Percentiles rank a stretch among this genome's conserved stretches.
These are phyloP conservation scores for Rhexocercosporidium sp. DNA, from an alignment of 2,329 filamentous ascomycete species.

Conservation along the genomic window DNA sequence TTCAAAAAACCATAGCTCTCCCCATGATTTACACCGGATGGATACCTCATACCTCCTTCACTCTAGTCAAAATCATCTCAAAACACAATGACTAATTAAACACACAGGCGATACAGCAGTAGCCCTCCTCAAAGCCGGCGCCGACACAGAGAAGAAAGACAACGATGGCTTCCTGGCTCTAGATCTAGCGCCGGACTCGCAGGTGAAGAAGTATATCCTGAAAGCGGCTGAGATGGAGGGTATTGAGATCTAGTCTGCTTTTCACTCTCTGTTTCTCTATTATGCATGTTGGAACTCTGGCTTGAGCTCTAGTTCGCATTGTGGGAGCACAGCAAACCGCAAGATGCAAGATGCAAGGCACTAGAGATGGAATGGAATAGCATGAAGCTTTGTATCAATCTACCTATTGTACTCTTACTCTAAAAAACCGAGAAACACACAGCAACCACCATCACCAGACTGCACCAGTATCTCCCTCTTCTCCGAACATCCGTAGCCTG, in stretches of 20 bases:
- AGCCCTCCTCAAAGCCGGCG: conserved; percentile 80
- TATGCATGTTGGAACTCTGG: background rate
- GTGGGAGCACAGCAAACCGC: background rate
- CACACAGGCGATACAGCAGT: conserved; percentile 76
- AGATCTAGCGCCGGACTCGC: conserved; percentile 83
- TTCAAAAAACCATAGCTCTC: background rate
- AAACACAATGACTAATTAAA: background rate
- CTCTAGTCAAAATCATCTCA: background rate
- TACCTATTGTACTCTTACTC: background rate
- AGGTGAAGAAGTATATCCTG: conserved; percentile 78
- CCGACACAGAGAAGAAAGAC: conserved; percentile 80
- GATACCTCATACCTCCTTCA: background rate
- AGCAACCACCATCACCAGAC: background rate
- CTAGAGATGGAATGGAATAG: background rate
- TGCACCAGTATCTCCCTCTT: background rate
- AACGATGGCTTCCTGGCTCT: conserved; percentile 72
- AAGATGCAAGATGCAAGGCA: background rate
- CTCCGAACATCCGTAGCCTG: background rate
- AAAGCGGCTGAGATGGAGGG: conserved; percentile 84
- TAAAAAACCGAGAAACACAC: background rate
- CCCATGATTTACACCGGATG: background rate
- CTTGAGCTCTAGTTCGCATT: background rate
- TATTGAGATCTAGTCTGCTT: conserved; percentile 59
- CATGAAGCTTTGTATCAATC: background rate
- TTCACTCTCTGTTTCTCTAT: too few species aligned